These are phyloP conservation scores for Chaetoscypha palmicola DNA, from an alignment of 2,329 filamentous ascomycete genomes.

Conservation along the genomic window DNA sequence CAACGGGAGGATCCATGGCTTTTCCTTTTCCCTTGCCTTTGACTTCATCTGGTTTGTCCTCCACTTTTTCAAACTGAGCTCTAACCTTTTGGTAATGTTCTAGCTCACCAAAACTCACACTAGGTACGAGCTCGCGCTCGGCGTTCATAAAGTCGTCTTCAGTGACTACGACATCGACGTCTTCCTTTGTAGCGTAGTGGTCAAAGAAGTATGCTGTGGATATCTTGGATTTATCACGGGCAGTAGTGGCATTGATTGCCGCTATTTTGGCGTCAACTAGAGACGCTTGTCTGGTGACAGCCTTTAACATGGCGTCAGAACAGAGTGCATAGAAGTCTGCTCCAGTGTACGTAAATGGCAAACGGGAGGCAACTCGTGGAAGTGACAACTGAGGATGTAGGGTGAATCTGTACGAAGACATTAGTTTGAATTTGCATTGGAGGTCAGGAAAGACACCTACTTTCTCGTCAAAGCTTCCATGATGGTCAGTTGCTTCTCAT, in stretches of 20 bases:
- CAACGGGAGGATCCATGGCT: constrained; percentile 2
- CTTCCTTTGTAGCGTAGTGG: constrained; percentile 74
- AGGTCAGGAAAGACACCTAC: constrained; percentile 45
- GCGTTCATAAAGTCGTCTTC: constrained; percentile 84
- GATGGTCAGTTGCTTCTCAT: constrained; percentile 92
- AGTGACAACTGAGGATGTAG: constrained; percentile 76
- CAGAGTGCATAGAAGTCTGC: constrained; percentile 96
- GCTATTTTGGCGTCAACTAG: constrained; percentile 78
- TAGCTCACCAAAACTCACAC: constrained; percentile 86
- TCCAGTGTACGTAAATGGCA: constrained; percentile 95
- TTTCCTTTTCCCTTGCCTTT: constrained; percentile 15
- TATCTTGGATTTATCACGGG: constrained; percentile 35
- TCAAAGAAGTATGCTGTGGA: constrained; percentile 95
- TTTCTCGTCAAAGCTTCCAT: constrained; percentile 91
- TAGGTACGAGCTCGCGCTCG: constrained; percentile 80
- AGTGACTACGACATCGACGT: constrained; percentile 79
- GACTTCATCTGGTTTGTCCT: constrained; percentile 31
- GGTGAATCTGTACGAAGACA: constrained; percentile 60
- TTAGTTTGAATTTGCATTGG: constrained; percentile 10
- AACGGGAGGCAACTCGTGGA: constrained; percentile 59
- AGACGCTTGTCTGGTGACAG: constrained; percentile 82
- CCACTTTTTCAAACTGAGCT: constrained; percentile 67
- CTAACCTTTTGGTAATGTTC: constrained; percentile 85
- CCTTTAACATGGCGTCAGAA: constrained; percentile 98
- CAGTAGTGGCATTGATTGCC: constrained; percentile 49